Conservation (phyloP, 768 basidiomycete species). For the Ramaria sp. region DNA sequence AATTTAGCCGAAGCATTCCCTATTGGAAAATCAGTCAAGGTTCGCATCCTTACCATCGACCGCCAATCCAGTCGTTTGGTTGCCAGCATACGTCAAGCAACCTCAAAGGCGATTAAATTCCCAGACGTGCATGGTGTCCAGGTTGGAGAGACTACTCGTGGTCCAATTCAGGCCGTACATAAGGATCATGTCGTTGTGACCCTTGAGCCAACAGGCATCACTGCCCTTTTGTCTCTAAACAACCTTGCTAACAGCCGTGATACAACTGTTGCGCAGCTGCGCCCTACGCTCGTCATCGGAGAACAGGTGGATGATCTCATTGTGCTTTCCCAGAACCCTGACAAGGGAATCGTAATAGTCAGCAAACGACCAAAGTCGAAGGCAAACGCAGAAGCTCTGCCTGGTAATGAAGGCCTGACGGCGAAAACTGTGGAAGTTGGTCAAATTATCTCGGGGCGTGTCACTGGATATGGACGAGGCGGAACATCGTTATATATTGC, state of each 20-base stretch:
- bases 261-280: slow-evolving; percentile 55
- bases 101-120: slow-evolving; percentile 36
- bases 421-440: slow-evolving; percentile 62
- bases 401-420: slow-evolving; percentile 41
- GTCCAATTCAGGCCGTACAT: slow-evolving; percentile 70
- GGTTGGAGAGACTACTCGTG: slow-evolving; percentile 65
- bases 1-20: slow-evolving; percentile 53
- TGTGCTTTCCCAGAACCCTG: slow-evolving; percentile 81
- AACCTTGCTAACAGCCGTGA: slow-evolving; percentile 75
- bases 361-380: slow-evolving; percentile 58
- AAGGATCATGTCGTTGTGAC: slow-evolving; percentile 72
- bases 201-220: slow-evolving; percentile 56
- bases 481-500: slow-evolving; percentile 67
- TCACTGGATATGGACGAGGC: slow-evolving; percentile 58
- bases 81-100: slow-evolving; percentile 81
- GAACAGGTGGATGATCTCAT: slow-evolving; percentile 67
- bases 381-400: slow-evolving; percentile 21
- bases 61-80: slow-evolving; percentile 51
- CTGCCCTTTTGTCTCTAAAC: slow-evolving; percentile 78
- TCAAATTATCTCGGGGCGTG: slow-evolving; percentile 70
- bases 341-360: slow-evolving; percentile 80
- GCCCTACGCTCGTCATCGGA: slow-evolving; percentile 50
- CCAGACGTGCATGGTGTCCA: slow-evolving; percentile 64
- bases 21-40: slow-evolving; percentile 75
- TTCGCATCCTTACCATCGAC: slow-evolving; percentile 63